Conservation (phyloP, 345 rosid genomes). For the Citrus trifoliata region DNA sequence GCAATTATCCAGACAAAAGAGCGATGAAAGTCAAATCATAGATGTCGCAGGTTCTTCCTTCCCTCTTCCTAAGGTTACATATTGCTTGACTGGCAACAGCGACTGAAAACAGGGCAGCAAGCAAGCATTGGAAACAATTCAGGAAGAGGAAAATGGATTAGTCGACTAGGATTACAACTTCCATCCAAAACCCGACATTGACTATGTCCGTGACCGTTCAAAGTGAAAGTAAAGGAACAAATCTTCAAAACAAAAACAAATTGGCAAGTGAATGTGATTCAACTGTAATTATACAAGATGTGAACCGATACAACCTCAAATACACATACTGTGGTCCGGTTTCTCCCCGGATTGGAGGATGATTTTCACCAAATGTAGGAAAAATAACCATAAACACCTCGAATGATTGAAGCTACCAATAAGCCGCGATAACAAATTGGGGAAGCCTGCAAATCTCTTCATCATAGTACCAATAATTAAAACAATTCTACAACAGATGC, state of each 20-base stretch:
- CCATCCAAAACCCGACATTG: no score
- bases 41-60: not conserved
- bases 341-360: not conserved
- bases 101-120: not conserved
- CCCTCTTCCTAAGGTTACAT: not conserved
- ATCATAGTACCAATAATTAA: not conserved
- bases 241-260: not conserved
- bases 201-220: no score
- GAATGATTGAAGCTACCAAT: not conserved
- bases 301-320: slow-evolving; percentile 6
- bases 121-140: not conserved
- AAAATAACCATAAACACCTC: not conserved
- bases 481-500: slow-evolving; percentile 7
- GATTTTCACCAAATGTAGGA: not conserved
- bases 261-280: not conserved
- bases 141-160: not conserved
- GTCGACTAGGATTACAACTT: not conserved
- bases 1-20: no score
- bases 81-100: not conserved
- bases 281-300: slow-evolving; percentile 9
- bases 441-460: slow-evolving; percentile 5
- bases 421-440: not conserved
- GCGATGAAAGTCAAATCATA: not conserved
- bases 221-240: not conserved
- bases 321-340: not conserved